phyloP scores from a whole-genome alignment of 495 filamentous ascomycete species.

The Neurospora discreta region DNA sequence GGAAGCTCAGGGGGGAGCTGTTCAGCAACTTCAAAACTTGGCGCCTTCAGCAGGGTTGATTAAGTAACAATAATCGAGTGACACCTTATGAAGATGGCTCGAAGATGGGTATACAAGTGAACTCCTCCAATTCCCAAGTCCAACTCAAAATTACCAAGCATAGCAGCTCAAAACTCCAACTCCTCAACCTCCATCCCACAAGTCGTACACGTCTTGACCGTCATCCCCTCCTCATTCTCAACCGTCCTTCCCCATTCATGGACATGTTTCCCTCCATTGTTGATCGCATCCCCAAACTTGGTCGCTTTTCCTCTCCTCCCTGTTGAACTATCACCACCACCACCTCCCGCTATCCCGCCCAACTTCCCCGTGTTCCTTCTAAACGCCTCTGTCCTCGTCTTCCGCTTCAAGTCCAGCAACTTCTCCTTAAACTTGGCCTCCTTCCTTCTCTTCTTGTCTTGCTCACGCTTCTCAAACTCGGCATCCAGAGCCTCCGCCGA shows the following conservation, averaged over 20 bases:
- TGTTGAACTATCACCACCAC: neutral
- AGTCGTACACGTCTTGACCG: constrained; percentile 71
- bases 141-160: neutral
- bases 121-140: no score
- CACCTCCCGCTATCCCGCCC: constrained; percentile 5
- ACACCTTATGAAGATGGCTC: neutral
- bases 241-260: constrained; percentile 85
- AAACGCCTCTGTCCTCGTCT: constrained; percentile 85
- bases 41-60: neutral
- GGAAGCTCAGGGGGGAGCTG: neutral
- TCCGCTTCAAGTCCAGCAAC: constrained; percentile 80
- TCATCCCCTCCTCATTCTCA: constrained; percentile 69
- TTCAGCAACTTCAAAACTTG: neutral
- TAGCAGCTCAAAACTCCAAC: constrained; percentile 58
- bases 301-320: constrained; percentile 35
- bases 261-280: constrained; percentile 58
- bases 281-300: constrained; percentile 68
- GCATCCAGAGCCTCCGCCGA: constrained; percentile 72
- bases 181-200: constrained; percentile 98
- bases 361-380: constrained; percentile 44
- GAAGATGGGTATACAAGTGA: no score
- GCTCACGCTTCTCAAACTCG: constrained; percentile 73
- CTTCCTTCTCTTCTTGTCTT: constrained; percentile 75
- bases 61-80: neutral
- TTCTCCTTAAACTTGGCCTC: constrained; percentile 87